These are phyloP conservation scores for Clonostachys chloroleuca DNA, from an alignment of 2,329 filamentous ascomycete genomes.

Conservation along the genomic window DNA sequence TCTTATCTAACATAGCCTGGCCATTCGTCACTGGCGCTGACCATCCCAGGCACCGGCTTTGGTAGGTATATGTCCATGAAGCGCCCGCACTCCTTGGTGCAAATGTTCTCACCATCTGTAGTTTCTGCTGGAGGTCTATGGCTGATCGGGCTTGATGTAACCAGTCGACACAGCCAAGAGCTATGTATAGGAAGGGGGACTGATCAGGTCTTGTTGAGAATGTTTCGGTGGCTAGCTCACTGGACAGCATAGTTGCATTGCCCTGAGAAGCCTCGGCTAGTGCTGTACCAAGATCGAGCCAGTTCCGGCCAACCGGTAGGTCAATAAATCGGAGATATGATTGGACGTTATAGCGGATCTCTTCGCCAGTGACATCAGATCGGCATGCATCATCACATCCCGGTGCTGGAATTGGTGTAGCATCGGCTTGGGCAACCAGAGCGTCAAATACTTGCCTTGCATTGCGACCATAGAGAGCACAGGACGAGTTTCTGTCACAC, in stretches of 20 bases:
- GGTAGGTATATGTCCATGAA: slow-evolving; percentile 6
- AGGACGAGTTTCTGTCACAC: slow-evolving; percentile 9
- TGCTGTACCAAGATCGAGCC: slow-evolving; percentile 6
- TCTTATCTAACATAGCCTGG: slow-evolving; percentile 2
- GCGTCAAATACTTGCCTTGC: slow-evolving; percentile 7
- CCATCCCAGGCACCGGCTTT: slow-evolving; percentile 12
- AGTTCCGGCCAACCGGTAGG: slow-evolving; percentile 3
- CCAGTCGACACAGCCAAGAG: slow-evolving; percentile 14
- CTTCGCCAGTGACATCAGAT: slow-evolving; percentile 11
- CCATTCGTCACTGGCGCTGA: slow-evolving; percentile 9
- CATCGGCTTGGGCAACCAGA: slow-evolving; percentile 6
- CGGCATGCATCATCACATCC: slow-evolving; percentile 7
- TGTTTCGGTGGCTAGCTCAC: slow-evolving; percentile 1
- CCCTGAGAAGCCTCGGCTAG: slow-evolving; percentile 9
- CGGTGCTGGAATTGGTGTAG: slow-evolving; percentile 4
- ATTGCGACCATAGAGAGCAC: slow-evolving; percentile 10
- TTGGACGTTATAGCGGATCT: slow-evolving; percentile 10
- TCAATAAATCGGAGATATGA: slow-evolving; percentile 6
- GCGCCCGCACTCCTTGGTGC: slow-evolving; percentile 10
- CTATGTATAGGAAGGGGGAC: slow-evolving; percentile 7
- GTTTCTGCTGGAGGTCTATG: slow-evolving; percentile 7
- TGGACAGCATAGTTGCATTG: slow-evolving; percentile 11
- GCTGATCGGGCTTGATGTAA: slow-evolving; percentile 6
- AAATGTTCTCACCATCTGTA: slow-evolving; percentile 4
- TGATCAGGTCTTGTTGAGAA: background rate